A percentile compares a stretch with the other conserved stretches of the same genome.
Conservation (phyloP, 179 eudicot species). For the Spinacia oleracea region DNA sequence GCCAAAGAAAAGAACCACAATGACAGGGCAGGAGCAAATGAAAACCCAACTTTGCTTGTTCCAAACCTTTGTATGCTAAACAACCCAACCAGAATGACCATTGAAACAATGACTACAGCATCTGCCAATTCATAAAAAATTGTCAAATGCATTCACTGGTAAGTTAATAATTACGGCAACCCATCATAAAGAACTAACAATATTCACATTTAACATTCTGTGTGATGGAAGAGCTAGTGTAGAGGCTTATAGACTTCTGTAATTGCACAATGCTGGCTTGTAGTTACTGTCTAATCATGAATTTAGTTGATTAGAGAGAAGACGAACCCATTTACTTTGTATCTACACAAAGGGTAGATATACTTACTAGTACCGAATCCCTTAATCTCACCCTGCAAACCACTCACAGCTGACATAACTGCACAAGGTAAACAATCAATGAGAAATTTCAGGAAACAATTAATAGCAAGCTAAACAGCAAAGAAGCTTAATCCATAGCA, state of each 20-base stretch:
- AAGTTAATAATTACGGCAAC: not conserved
- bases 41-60: constrained; percentile 88
- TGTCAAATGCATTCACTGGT: not conserved
- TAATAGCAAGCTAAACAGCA: not conserved
- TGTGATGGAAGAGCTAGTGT: not conserved
- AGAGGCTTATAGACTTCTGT: not conserved
- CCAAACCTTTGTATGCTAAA: constrained; percentile 96
- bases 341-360: not conserved
- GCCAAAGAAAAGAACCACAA: constrained; percentile 88
- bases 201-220: not conserved
- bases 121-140: constrained; percentile 39
- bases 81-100: constrained; percentile 73
- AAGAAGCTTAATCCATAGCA: not conserved
- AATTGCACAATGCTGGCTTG: not conserved
- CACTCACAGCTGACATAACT: constrained; percentile 99
- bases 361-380: constrained; percentile 82
- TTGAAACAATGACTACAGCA: constrained; percentile 73
- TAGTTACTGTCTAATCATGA: not conserved
- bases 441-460: not conserved
- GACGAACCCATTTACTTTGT: not conserved
- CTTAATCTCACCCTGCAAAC: constrained; percentile 71
- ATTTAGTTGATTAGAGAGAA: not conserved
- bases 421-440: constrained; percentile 34
- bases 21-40: constrained; percentile 94
- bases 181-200: not conserved